These are phyloP conservation scores for Salix arbutifolia DNA, from an alignment of 345 rosid species.

Conservation along the genomic window DNA sequence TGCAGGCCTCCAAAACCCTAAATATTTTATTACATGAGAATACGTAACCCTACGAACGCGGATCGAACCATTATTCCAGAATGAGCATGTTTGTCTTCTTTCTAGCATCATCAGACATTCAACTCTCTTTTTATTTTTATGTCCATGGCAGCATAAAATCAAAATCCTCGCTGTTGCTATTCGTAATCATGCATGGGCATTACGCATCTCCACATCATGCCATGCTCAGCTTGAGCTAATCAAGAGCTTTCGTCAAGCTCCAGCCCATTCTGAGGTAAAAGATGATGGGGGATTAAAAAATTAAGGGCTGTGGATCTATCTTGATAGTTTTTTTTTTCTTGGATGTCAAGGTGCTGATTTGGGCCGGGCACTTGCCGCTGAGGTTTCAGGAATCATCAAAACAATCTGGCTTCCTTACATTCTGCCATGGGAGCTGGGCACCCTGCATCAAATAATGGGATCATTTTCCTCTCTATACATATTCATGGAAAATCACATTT, in stretches of 20 bases:
- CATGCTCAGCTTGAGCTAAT: neutral
- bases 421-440: neutral
- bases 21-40: constrained; percentile 16
- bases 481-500: neutral
- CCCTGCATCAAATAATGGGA: neutral
- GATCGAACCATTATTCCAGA: constrained; percentile 34
- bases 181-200: neutral
- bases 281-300: neutral
- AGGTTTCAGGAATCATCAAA: neutral
- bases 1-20: constrained; percentile 9
- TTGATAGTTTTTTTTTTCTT: too few species aligned
- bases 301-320: neutral
- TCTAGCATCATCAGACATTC: neutral
- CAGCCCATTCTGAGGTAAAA: neutral
- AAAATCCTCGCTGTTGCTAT: neutral
- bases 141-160: neutral
- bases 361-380: neutral
- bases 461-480: neutral
- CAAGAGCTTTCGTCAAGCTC: neutral
- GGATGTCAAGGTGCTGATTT: neutral
- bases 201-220: neutral
- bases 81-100: constrained; percentile 44
- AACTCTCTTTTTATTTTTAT: neutral
- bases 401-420: neutral
- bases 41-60: constrained; percentile 23